These are phyloP conservation scores for Coccomyxa subellipsoidea DNA, from an alignment of 163 green algal genomes.

Conservation along the genomic window DNA sequence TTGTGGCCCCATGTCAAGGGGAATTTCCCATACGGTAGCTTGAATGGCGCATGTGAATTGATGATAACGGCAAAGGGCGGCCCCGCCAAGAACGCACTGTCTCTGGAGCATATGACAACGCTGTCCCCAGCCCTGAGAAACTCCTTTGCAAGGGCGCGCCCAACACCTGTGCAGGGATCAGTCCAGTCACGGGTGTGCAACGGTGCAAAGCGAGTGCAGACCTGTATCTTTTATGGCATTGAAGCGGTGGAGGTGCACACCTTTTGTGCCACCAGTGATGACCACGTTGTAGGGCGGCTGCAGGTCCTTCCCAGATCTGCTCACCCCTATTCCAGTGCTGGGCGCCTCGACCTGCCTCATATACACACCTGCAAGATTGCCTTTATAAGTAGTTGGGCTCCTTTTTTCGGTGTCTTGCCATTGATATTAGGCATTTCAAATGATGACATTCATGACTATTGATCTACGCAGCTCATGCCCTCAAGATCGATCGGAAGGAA, in stretches of 20 bases:
- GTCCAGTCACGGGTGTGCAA: conserved; percentile 2
- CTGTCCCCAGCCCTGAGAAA: conserved; percentile 77
- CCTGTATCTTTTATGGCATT: neutral
- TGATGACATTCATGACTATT: too few relatives aligned
- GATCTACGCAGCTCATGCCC: too few relatives aligned
- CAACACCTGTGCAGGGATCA: too few relatives aligned
- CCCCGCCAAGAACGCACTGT: conserved; percentile 22
- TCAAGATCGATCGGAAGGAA: too few relatives aligned
- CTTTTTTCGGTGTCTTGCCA: too few relatives aligned
- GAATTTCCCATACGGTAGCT: too few relatives aligned
- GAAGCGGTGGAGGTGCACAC: conserved; percentile 12
- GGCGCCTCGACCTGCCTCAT: neutral
- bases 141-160: conserved; percentile 71
- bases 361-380: neutral
- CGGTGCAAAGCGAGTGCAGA: neutral
- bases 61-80: too few relatives aligned
- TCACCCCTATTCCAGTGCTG: neutral
- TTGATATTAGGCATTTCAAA: too few relatives aligned
- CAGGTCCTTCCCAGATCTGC: conserved; percentile 1
- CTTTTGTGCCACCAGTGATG: conserved; percentile 78
- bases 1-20: too few relatives aligned
- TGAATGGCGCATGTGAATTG: too few relatives aligned
- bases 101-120: conserved; percentile 73
- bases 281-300: conserved; percentile 67
- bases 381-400: too few relatives aligned